Conservation (phyloP, 169 alveolate genomes). For the Plasmodium relictum region DNA sequence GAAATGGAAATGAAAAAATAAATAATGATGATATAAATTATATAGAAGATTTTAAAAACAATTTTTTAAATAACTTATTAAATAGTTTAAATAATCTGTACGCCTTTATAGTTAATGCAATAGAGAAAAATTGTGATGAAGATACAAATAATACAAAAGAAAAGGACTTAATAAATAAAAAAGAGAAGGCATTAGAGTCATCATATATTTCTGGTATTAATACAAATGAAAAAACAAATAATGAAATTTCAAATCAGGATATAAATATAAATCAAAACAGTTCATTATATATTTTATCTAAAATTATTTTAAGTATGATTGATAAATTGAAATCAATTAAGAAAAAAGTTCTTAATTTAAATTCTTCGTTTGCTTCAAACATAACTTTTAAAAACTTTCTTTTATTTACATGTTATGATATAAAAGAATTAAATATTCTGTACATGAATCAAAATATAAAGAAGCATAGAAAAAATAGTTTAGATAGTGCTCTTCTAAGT, state of each 20-base stretch:
- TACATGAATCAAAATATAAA: constrained; percentile 8
- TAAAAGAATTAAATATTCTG: constrained; percentile 24
- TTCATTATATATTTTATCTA: constrained; percentile 23
- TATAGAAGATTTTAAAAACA: constrained; percentile 39
- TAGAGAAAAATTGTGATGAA: not conserved
- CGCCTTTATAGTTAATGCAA: constrained; percentile 2
- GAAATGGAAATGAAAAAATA: not conserved
- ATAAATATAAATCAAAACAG: not conserved
- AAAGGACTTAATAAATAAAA: not conserved
- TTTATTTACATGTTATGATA: constrained; percentile 48
- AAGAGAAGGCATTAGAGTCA: not conserved
- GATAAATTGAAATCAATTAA: constrained; percentile 26
- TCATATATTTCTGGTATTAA: not conserved
- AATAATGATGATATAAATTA: not conserved
- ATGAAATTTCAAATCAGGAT: not conserved
- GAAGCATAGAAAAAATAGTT: not conserved
- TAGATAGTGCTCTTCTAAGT: not conserved
- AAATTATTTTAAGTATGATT: constrained; percentile 24
- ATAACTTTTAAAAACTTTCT: constrained; percentile 71
- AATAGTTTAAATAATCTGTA: constrained; percentile 29
- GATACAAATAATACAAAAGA: not conserved
- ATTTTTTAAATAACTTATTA: constrained; percentile 24
- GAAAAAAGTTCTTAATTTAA: constrained; percentile 17
- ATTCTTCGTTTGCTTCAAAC: constrained; percentile 1
- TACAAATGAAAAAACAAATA: not conserved